Evolutionary conservation across 768 basidiomycete genomes (phyloP), one percentile per base, ranked within the genome.

Genomic region (Mycena leptocephala): DNA sequence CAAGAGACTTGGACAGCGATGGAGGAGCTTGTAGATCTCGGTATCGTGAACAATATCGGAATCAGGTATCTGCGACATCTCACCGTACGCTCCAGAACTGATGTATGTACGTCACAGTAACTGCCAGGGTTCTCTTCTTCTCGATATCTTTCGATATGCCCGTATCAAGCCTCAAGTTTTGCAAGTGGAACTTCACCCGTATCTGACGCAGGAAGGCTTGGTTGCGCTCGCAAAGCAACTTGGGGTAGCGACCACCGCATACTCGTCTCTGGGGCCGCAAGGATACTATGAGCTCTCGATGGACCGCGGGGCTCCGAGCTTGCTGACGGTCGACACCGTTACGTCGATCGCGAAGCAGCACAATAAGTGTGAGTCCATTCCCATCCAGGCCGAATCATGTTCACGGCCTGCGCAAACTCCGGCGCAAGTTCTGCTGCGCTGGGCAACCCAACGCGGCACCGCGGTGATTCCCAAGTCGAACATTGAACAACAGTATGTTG

Each of bases 381-480:
- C 10, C 67, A 26, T 13, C 16, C 35, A 33, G 39, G 16, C 46
- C 14, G 3, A 63, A 69, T 35, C 46, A 59, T 16, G 5, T 55
- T 56, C 24, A 75, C 59, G 46, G 32, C 51, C 53, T 89, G 90
- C 75, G 83, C 32, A 51, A 59, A 87, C 88, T 48, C 82, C 91
- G 4, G 94, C 94, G 6, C 94, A 95, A 82, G 90, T 95, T 32
- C 84, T 96, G 51, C 89, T 96, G 66, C 90, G 94, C 78, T 96
- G 95, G 95, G 91, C 94, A 1, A 93, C 93, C 13, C 94, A 95
- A 80, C 92, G 91, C 37, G 92, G 90, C 8, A 88, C 95, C 73
- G 92, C 93, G 8, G 73, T 95, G 56, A 90, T 96, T 76, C 95
- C 95, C 58, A 96, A 96, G 87, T 90, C 88, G 65, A 92, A 91